phyloP scores from a whole-genome alignment of 2,329 filamentous ascomycete species.

The Ophiostoma triangulosporum region DNA sequence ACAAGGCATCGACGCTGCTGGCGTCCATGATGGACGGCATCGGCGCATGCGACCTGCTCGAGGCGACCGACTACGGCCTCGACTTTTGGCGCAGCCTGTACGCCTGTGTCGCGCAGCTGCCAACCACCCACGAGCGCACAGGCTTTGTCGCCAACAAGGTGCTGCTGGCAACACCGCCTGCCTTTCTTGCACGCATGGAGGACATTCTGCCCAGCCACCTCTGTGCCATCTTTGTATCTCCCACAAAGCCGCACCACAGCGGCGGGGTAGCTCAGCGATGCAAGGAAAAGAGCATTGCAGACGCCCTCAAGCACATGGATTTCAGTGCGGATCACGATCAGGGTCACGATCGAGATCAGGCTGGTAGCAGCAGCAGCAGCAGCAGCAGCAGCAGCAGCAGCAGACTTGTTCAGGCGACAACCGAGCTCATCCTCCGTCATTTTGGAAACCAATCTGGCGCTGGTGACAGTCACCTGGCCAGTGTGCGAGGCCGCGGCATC shows the following conservation, averaged over 20 bases:
- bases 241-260: no score
- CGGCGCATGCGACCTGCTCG: conserved; percentile 5
- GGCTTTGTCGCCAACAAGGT: background rate
- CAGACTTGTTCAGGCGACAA: background rate
- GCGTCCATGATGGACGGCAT: conserved; percentile 8
- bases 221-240: background rate
- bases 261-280: background rate
- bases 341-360: background rate
- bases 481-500: background rate
- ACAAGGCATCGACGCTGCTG: background rate
- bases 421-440: background rate
- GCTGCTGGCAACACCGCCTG: conserved; percentile 7
- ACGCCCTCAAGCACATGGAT: conserved; percentile 5
- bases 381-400: no score
- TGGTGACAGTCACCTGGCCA: no score
- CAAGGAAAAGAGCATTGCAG: background rate
- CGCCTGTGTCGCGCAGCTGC: background rate
- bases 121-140: background rate
- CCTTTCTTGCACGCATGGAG: background rate
- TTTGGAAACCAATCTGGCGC: no score
- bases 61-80: conserved; percentile 6
- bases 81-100: conserved; percentile 10
- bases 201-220: conserved; percentile 7
- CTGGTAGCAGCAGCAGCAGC: background rate
- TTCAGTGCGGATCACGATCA: background rate